Base-by-base conservation (phyloP, 1,139 yeast genomes). In the Candida smagusa region DNA sequence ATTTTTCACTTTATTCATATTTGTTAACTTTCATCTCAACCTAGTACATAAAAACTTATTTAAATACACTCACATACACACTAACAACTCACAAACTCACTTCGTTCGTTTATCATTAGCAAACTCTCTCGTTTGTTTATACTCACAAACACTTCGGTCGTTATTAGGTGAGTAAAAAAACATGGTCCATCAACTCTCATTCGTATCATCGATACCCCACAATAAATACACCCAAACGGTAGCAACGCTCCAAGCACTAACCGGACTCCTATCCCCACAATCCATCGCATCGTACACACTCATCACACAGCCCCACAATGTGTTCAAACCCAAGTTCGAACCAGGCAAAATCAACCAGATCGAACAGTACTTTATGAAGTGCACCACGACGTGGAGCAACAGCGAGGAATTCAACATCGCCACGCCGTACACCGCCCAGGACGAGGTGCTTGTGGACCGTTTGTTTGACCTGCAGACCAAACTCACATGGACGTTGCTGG, bases 401-500 rank as follows among this genome's bases (percentile, higher is more conserved):
- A 45, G 47, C 29, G 40, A 36, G 27, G 33, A 34, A 6, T 45
- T 66, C 21, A 63, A 64, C 37, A 48, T 68, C n/a, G 41, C 60
- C 9, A 34, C 43, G 25, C 69, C 74, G 0, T 38, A 61, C 4
- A 35, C 59, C 4, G 49, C 46, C 31, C 41, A 44, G 26, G 49
- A 53, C 36, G 45, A 49, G 7, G 43, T 61, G 6, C 47, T 51
- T 31, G 67, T 56, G 16, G 61, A 56, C 32, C 49, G 63, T 27
- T 50, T 68, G 30, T 68, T 69, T 40, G 62, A 59, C 19, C 52
- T 36, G 58, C 57, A 36, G 52, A 13, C 34, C n/a, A 33, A 33
- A 9, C 52, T 30, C 46, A 56, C 38, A 28, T 85, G 95, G 95
- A 72, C 82, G 1, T 51, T 88, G 22, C 84, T 80, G 47, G 71